Conservation (phyloP, 345 rosid species). For the Pistacia atlantica region DNA sequence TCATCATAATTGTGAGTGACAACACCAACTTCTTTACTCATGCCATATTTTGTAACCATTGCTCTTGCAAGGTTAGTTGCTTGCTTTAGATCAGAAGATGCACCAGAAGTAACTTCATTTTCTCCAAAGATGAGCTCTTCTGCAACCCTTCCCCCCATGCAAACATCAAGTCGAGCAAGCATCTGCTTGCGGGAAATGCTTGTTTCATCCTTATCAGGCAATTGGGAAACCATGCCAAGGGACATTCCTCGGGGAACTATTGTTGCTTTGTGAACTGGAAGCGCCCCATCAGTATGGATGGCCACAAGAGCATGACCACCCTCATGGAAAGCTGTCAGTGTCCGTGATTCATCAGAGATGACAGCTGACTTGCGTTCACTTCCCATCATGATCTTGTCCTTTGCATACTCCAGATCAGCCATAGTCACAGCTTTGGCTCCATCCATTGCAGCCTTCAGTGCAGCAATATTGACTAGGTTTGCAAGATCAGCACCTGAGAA, state of each 20-base stretch:
- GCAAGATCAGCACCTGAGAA: conserved; percentile 99
- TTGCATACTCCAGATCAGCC: conserved; percentile 90
- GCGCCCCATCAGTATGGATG: conserved; percentile 84
- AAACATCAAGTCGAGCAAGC: conserved; percentile 94
- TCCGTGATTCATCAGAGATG: conserved; percentile 77
- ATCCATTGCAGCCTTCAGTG: conserved; percentile 96
- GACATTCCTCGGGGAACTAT: conserved; percentile 95
- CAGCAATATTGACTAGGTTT: conserved; percentile 83
- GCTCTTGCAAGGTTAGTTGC: conserved; percentile 84
- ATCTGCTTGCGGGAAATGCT: conserved; percentile 81
- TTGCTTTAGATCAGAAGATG: conserved; percentile 79
- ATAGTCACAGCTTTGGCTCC: conserved; percentile 88
- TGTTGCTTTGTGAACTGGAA: conserved; percentile 95
- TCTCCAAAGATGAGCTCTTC: conserved; percentile 96
- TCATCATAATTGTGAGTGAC: conserved; percentile 78
- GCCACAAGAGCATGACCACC: conserved; percentile 99
- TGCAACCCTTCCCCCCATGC: conserved; percentile 96
- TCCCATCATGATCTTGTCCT: conserved; percentile 97
- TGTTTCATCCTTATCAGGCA: conserved; percentile 85
- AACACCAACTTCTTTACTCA: conserved; percentile 90
- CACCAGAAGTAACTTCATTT: conserved; percentile 85
- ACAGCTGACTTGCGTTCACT: conserved; percentile 96
- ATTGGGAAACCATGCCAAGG: conserved; percentile 91
- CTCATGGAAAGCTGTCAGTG: conserved; percentile 89
- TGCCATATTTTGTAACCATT: conserved; percentile 90